These are phyloP conservation scores for Allium sativum DNA, from an alignment of 106 monocot species.

Conservation along the genomic window DNA sequence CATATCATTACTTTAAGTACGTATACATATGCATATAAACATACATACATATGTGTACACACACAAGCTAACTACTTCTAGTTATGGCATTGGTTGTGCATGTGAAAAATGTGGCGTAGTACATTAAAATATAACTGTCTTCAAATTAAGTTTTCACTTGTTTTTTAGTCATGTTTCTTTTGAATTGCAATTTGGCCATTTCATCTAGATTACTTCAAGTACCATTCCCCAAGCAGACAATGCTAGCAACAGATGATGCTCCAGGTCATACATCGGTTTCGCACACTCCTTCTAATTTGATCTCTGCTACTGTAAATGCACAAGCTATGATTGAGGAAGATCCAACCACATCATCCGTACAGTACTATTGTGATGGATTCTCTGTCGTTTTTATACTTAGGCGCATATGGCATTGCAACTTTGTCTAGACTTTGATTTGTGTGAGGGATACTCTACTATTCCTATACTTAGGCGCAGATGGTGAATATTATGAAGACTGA, in stretches of 20 bases:
- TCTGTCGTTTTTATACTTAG: conserved; percentile 94
- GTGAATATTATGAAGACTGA: no score
- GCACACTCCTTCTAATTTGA: conserved; percentile 29
- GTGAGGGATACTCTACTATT: conserved; percentile 95
- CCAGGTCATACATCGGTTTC: conserved; percentile 33
- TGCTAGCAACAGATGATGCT: conserved; percentile 72
- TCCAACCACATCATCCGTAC: conserved; percentile 73
- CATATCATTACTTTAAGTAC: no score
- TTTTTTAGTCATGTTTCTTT: neutral
- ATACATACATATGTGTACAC: no score
- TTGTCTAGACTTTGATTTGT: conserved; percentile 96
- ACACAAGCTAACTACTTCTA: no score
- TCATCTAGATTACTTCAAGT: conserved; percentile 98
- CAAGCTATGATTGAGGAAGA: conserved; percentile 90
- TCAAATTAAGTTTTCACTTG: no score
- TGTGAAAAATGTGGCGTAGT: no score
- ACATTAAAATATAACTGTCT: no score
- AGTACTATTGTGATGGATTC: conserved; percentile 99
- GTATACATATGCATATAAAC: no score
- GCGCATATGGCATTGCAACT: conserved; percentile 91
- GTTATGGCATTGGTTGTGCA: no score
- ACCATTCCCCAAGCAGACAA: conserved; percentile 95
- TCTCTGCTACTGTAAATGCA: conserved; percentile 40
- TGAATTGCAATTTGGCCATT: conserved; percentile 75
- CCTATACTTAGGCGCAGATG: no score